Conservation (phyloP, 257 asterid genomes). For the Jaltomata sinuosa region DNA sequence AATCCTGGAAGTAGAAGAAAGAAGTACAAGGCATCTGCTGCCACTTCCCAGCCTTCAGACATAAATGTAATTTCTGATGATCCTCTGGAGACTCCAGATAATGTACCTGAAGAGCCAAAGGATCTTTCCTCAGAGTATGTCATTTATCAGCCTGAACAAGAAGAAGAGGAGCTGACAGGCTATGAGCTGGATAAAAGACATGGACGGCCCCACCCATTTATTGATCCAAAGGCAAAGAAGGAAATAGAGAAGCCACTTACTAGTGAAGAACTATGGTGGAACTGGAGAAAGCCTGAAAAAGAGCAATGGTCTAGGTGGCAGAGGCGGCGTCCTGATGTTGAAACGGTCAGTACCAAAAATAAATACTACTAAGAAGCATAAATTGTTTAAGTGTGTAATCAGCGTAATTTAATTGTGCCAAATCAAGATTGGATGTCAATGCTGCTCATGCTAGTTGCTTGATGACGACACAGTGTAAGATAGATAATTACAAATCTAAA, state of each 20-base stretch:
- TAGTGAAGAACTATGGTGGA: constrained; percentile 96
- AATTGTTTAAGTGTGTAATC: neutral
- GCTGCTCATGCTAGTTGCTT: neutral
- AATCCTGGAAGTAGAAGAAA: constrained; percentile 90
- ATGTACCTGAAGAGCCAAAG: constrained; percentile 40
- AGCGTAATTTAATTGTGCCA: neutral
- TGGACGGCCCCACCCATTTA: constrained; percentile 78
- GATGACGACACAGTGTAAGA: neutral
- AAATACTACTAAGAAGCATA: neutral
- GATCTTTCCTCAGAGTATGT: constrained; percentile 48
- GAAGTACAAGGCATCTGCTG: constrained; percentile 39
- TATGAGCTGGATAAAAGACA: constrained; percentile 68
- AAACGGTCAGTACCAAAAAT: constrained; percentile 46
- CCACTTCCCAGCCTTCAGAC: constrained; percentile 36
- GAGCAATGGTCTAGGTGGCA: constrained; percentile 99
- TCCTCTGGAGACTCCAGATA: constrained; percentile 29
- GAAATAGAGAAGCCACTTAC: constrained; percentile 55
- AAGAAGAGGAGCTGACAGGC: constrained; percentile 46
- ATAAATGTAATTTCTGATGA: constrained; percentile 20
- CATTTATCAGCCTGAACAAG: constrained; percentile 52
- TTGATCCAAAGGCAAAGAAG: constrained; percentile 67
- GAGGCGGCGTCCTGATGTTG: constrained; percentile 88
- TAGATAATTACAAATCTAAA: neutral
- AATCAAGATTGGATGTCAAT: neutral
- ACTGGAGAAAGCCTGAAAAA: constrained; percentile 91